phyloP scores from a whole-genome alignment of 164 flowering plant genomes.

The Chloranthus sessilifolius region DNA sequence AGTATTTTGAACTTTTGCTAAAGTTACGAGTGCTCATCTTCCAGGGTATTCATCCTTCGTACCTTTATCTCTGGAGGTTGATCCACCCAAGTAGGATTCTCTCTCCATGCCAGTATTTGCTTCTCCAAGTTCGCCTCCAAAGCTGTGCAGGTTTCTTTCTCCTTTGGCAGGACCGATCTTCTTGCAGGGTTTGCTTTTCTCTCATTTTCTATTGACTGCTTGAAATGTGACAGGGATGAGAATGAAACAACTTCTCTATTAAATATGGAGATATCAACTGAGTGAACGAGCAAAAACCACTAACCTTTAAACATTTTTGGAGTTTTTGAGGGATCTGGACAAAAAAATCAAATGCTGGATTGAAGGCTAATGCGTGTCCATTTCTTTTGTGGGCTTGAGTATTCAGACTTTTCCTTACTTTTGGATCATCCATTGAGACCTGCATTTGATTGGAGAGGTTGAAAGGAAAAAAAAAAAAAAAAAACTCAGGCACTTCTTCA shows the following conservation, averaged over 20 bases:
- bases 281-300: slow-evolving; percentile 3
- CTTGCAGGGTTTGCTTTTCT: slow-evolving; percentile 13
- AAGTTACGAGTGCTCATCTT: too few relatives aligned
- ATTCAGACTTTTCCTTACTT: slow-evolving; percentile 17
- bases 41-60: too few relatives aligned
- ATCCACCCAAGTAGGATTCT: slow-evolving; percentile 78
- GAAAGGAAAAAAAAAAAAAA: too few relatives aligned
- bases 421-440: slow-evolving; percentile 37
- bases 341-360: slow-evolving; percentile 37
- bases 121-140: slow-evolving; percentile 46
- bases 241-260: not conserved
- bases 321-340: slow-evolving; percentile 48
- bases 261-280: not conserved
- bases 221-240: slow-evolving; percentile 39
- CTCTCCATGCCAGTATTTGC: slow-evolving; percentile 81
- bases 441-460: slow-evolving; percentile 5
- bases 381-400: slow-evolving; percentile 17
- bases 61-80: slow-evolving; percentile 67
- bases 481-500: too few relatives aligned
- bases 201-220: slow-evolving; percentile 19
- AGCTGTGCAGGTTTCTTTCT: slow-evolving; percentile 16
- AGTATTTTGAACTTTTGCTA: too few relatives aligned
- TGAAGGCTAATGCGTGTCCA: slow-evolving; percentile 17
- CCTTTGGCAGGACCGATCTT: slow-evolving; percentile 16
- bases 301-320: slow-evolving; percentile 50